Conservation (phyloP, 164 flowering plant genomes). For the Berberis thunbergii region DNA sequence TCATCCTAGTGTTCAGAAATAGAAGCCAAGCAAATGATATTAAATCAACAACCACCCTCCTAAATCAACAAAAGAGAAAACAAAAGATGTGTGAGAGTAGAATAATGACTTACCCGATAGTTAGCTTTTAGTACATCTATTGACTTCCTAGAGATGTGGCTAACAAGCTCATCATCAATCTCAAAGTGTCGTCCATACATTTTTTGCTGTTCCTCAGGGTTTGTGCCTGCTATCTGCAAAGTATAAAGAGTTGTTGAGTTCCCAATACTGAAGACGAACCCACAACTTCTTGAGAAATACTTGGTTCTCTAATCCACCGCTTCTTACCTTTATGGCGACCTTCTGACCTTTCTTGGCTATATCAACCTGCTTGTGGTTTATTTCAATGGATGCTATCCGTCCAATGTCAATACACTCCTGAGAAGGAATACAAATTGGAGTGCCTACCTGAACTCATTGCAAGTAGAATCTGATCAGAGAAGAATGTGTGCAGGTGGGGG, state of each 20-base stretch:
- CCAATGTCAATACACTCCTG: constrained; percentile 81
- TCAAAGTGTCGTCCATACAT: constrained; percentile 93
- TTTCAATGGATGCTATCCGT: constrained; percentile 77
- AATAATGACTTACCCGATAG: constrained; percentile 42
- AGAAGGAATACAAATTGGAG: constrained; percentile 82
- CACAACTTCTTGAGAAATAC: not conserved
- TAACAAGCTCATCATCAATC: constrained; percentile 82
- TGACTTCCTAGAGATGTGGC: constrained; percentile 74
- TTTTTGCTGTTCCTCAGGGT: constrained; percentile 83
- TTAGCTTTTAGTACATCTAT: constrained; percentile 73
- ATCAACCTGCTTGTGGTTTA: constrained; percentile 83
- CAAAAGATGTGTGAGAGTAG: not conserved
- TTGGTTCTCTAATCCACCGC: not conserved
- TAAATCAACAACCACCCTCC: not conserved
- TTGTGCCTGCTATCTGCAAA: constrained; percentile 56
- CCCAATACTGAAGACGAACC: not conserved
- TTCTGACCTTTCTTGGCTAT: constrained; percentile 81
- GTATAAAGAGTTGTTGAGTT: not conserved
- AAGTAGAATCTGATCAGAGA: not conserved
- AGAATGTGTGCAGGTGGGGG: not conserved
- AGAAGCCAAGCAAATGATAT: not conserved
- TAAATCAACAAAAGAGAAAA: not conserved
- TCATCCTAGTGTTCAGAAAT: constrained; percentile 42
- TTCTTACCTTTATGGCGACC: constrained; percentile 87
- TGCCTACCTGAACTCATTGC: constrained; percentile 54